Conservation (phyloP, 805 yeast species). For the Groenewaldozyma tartarivorans region DNA sequence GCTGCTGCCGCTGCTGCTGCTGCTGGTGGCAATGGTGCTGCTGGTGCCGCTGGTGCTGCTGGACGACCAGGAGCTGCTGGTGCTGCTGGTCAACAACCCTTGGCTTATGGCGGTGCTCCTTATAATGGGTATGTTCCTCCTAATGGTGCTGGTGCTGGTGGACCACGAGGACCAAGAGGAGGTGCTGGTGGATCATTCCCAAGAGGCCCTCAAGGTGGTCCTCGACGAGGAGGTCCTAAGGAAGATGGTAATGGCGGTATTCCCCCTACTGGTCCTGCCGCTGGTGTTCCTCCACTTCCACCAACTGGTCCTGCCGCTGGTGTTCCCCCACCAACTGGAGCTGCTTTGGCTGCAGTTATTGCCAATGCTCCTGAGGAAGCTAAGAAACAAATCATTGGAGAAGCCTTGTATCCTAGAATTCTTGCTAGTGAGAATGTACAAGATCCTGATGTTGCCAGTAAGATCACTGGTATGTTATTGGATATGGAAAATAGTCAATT, state of each 20-base stretch:
- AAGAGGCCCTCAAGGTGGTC: constrained; percentile 4
- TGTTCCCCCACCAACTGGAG: constrained; percentile 17
- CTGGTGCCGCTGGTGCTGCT: constrained; percentile 23
- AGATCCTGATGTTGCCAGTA: constrained; percentile 94
- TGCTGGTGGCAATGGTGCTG: constrained; percentile 43
- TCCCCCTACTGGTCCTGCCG: constrained; percentile 12
- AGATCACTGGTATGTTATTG: constrained; percentile 95
- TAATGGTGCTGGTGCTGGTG: constrained; percentile 20
- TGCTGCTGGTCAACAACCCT: constrained; percentile 74
- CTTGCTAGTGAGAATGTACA: constrained; percentile 77
- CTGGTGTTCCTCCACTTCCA: constrained; percentile 7
- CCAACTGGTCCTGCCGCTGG: constrained; percentile 9
- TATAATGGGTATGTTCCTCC: constrained; percentile 31
- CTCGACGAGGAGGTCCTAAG: constrained; percentile 11
- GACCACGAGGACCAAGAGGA: constrained; percentile 18
- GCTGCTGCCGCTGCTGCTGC: constrained; percentile 30
- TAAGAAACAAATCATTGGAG: constrained; percentile 92
- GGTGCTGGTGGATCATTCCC: constrained; percentile 3
- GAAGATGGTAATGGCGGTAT: constrained; percentile 11
- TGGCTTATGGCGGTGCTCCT: constrained; percentile 66
- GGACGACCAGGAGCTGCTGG: constrained; percentile 33
- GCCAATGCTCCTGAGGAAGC: constrained; percentile 67
- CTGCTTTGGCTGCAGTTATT: constrained; percentile 54
- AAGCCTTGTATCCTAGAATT: constrained; percentile 90
- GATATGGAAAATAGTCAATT: constrained; percentile 91